These are phyloP conservation scores for Macroventuria anomochaeta DNA, from an alignment of 2,329 filamentous ascomycete genomes.

Conservation along the genomic window DNA sequence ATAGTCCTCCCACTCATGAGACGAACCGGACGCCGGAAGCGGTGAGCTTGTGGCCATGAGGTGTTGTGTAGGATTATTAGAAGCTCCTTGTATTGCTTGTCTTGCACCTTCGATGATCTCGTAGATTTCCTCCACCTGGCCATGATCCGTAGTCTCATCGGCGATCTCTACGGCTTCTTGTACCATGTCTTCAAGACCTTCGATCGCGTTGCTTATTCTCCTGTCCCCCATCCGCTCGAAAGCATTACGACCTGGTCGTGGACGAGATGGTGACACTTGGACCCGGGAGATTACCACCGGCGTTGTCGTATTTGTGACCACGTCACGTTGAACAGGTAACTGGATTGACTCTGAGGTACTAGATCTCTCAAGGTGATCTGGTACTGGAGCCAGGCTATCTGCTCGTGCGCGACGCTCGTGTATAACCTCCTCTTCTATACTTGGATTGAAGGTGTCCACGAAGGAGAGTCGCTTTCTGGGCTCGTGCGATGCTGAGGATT, in stretches of 20 bases:
- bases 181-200: constrained; percentile 52
- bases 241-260: constrained; percentile 26
- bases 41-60: constrained; percentile 33
- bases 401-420: constrained; percentile 15
- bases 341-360: constrained; percentile 25
- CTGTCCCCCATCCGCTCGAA: constrained; percentile 28
- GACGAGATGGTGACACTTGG: constrained; percentile 32
- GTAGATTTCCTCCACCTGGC: constrained; percentile 48
- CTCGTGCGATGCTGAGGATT: constrained; percentile 13
- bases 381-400: constrained; percentile 32
- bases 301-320: constrained; percentile 7
- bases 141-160: constrained; percentile 40
- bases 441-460: constrained; percentile 16
- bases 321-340: constrained; percentile 13
- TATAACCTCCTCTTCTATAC: constrained; percentile 4
- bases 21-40: constrained; percentile 23
- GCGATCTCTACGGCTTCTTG: constrained; percentile 51
- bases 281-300: constrained; percentile 25
- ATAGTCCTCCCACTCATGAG: not conserved
- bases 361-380: constrained; percentile 32
- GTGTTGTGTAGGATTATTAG: constrained; percentile 25
- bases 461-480: constrained; percentile 24
- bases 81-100: constrained; percentile 43
- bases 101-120: constrained; percentile 50
- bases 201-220: constrained; percentile 44